Evolutionary conservation across 2,329 filamentous ascomycete species (phyloP), one percentile per base, ranked within the genome.

Genomic region (Penicillium brasilianum): DNA sequence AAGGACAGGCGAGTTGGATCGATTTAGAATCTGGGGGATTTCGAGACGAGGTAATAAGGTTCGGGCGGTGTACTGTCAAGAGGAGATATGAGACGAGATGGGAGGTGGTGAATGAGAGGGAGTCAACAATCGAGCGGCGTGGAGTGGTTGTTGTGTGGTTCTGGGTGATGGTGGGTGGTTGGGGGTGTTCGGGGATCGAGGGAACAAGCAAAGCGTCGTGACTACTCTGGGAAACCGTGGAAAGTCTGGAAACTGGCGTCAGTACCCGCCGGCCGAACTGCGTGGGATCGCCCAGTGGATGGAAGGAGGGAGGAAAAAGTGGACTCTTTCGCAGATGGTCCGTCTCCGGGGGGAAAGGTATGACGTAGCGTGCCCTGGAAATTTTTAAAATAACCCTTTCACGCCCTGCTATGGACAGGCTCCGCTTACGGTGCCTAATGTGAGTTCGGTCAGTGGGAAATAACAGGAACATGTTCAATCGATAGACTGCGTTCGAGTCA

Each of bases 361-460:
- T 75, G 72, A 75, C 73, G 73, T 75, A 73, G 67, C 52, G 46
- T 60, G 67, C 64, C 66, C 60, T 66, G 68, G 46, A 20, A 48
- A 55, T 53, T 18, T 37, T n/a, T 13, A 60, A 43, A 46, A 60
- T 64, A 62, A 54, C 56, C 36, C 55, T 50, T 37, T 10, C 10
- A 32, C 48, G 37, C 20, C 44, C 28, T 20, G 28, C 10, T 41
- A 18, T 18, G 9, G 3, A 28, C 13, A 9, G 49, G 30, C 32
- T 52, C 44, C 25, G 22, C 44, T 30, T 28, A 28, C 14, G 3
- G 36, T 11, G n/a, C 32, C 32, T 11, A 6, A 10, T 34, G 13
- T 10, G 8, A 10, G 32, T 41, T 41, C 39, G 39, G 39, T n/a
- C n/a, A n/a, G n/a, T 41, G 39, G 16, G 39, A 10, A 11, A 2